Evolutionary conservation across 805 yeast genomes (phyloP), one percentile per base, ranked within the genome.

Genomic region (Wickerhamiella sergipiensis): DNA sequence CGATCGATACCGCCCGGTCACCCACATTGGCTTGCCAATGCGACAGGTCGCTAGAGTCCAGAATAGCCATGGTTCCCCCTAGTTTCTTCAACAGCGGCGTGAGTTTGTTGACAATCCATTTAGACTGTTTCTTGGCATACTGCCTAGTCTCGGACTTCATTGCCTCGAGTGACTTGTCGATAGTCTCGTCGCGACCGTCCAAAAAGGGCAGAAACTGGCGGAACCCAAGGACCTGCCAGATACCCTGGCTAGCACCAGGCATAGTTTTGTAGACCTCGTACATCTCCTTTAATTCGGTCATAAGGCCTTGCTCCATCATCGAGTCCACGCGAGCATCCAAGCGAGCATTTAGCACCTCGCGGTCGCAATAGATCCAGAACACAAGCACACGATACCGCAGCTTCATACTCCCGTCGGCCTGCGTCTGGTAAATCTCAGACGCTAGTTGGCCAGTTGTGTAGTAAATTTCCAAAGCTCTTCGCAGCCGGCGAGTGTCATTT

Each of bases 171-270:
- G 90, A 79, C 3, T 67, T 69, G 3, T 62, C 49, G 75, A 73
- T 15, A 57, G 54, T 55, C 0, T 55, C 52, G 0, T 59, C 63
- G 7, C 62, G 52, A 2, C 60, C 58, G 17, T 54, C 53, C 8
- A 60, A 31, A 22, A 55, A 64, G 7, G 64, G 62, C 29, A 63
- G 54, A 50, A 59, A 58, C 50, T 63, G 63, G 22, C 86, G 85
- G 66, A 85, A 92, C 1, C 97, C 97, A 60, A 90, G 85, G 1
- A 85, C 95, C 67, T 92, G 97, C 88, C 88, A 88, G 0, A 90
- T 75, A 2, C 97, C 97, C 52, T 9, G 83, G 79, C 21, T 59
- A 63, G 6, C 64, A 3, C 19, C 40, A n/a, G 62, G 0, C 19
- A 46, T 43, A 5, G 53, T 45, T n/a, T 50, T 24, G 21, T 50